Evolutionary conservation across 75 land plant species (phyloP), one percentile per base, ranked within the genome.

Genomic region (Larix kaempferi): DNA sequence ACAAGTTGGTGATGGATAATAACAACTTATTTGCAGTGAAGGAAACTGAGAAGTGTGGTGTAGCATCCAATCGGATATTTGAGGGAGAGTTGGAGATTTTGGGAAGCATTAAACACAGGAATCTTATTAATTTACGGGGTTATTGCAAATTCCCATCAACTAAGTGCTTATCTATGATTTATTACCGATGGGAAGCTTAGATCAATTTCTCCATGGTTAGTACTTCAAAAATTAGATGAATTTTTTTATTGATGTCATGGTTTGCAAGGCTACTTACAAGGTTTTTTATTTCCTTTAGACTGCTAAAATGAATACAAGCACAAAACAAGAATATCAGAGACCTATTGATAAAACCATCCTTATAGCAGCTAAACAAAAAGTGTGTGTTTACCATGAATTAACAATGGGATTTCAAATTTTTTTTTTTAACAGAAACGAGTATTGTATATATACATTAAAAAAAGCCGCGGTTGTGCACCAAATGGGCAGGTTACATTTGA

Each of bases 1-100:
- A 93, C 79, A 86, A 91, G 76, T 90, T 96, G 86, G 92, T 90
- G 37, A 96, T 96, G 99, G 95, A 90, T 79, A 96, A 96, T 74
- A 85, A 84, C 75, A 88, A 83, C 73, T 80, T 84, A 55, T 96
- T 90, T 89, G 96, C 99, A 77, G 99, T 93, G 13, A 96, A 96
- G 76, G 87, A 84, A 64, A 84, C 93, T 76, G 99, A 88, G 41
- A 73, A 89, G 15, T 73, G 71, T 73, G 82, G 89, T 58, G 86
- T 87, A 71, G 86, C 88, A 66, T 89, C 86, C 39, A 92, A 91
- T 77, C 81, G 88, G 69, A 79, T 82, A 13, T 93, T 96, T 79
- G 99, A 96, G 78, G 90, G 92, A 75, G 94, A 96, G 80, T 80
- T 96, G 59, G 89, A 91, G 81, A 89, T 91, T 52, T 78, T 96